Base-by-base conservation (phyloP, 495 filamentous ascomycete genomes). In the Evansstolkia leycettana region DNA sequence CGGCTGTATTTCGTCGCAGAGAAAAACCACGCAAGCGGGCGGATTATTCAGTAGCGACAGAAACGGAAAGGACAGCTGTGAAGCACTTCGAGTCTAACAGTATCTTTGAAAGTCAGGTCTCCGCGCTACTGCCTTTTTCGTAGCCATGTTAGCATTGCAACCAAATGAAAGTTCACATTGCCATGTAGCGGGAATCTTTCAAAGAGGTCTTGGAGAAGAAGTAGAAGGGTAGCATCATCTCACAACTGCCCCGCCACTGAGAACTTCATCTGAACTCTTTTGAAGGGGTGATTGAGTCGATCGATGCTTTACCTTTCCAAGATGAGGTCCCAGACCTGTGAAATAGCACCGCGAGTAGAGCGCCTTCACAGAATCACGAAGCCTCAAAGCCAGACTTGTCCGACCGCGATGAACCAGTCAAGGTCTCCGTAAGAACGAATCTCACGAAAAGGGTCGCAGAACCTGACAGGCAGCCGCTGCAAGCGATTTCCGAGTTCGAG, bases 321-420 rank as follows among this genome's bases (percentile, higher is more conserved):
- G 39, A 32, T 34, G 40, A 43, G 34, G 19, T 33, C 19, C 17
- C 41, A 37, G 29, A 30, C 39, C 41, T 39, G 29, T 32, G 40
- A 34, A 41, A 41, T 12, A 41, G 39, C 31, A 23, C 40, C 43
- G 31, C 29, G 38, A 36, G 38, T 32, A 52, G 47, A 52, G 50
- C 38, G 37, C 31, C 34, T 50, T 62, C 50, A 46, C 51, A 38
- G 25, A 18, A 17, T 44, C 47, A 51, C 42, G 33, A 55, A 48
- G 39, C 45, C 52, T 60, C 47, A 38, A 45, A 46, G 42, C 43
- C 42, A 48, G 40, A 52, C 52, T 51, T 57, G 57, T 54, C 57
- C 52, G 57, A 60, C 60, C 60, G 53, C 51, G 47, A 58, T 54
- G 45, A 65, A 65, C 61, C 61, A 65, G 58, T 65, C 51, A 65